Percentiles rank a stretch among this genome's conserved stretches.
These are phyloP conservation scores for Fusarium praegraminearum DNA, from an alignment of 2,329 filamentous ascomycete genomes.

Conservation along the genomic window DNA sequence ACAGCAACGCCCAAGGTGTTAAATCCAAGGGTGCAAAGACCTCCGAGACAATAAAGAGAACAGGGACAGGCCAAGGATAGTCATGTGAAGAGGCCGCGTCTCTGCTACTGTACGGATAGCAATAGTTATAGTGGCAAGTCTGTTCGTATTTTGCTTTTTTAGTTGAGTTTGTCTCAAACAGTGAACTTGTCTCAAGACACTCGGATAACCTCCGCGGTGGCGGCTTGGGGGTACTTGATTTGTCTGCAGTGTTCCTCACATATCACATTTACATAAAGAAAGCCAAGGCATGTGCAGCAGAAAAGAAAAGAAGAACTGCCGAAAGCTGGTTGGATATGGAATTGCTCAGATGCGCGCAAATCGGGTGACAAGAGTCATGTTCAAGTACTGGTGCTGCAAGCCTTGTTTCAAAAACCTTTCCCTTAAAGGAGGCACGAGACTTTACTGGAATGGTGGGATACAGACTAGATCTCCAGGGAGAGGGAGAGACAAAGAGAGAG, in stretches of 20 bases:
- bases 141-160: slow-evolving; percentile 15
- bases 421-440: background rate
- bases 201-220: background rate
- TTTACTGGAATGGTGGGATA: slow-evolving; percentile 30
- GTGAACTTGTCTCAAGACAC: background rate
- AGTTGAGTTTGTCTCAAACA: slow-evolving; percentile 1
- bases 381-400: slow-evolving; percentile 16
- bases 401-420: slow-evolving; percentile 40
- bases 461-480: slow-evolving; percentile 27
- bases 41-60: slow-evolving; percentile 2
- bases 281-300: background rate
- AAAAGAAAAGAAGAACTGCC: background rate
- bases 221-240: background rate
- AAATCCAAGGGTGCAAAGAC: background rate
- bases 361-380: slow-evolving; percentile 4
- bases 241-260: background rate
- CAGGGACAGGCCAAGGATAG: background rate
- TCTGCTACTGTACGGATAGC: background rate
- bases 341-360: slow-evolving; percentile 2
- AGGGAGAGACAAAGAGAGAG: background rate
- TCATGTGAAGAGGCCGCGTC: background rate
- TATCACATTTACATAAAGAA: background rate
- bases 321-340: background rate
- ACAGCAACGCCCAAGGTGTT: background rate
- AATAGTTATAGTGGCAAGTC: background rate